A percentile compares a stretch with the other conserved stretches of the same genome.
Evolutionary conservation across 495 filamentous ascomycete species (phyloP).

Genomic region (Aspergillus conjunctus): DNA sequence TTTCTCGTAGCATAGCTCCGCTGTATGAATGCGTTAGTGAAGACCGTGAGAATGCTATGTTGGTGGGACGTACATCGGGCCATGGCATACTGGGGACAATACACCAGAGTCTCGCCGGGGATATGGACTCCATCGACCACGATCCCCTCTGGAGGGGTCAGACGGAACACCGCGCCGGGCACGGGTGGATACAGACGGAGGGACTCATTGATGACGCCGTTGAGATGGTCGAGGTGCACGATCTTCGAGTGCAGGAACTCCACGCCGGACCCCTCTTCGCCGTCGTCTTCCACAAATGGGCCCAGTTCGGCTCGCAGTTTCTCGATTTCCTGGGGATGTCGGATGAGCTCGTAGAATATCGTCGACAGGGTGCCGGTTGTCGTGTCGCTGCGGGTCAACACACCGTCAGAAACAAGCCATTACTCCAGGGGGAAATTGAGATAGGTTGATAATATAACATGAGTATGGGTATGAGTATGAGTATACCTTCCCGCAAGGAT

Average conservation of each 20-base stretch:
- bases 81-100: slow-evolving; percentile 42
- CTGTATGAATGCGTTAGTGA: slow-evolving; percentile 10
- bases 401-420: too few species aligned
- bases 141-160: slow-evolving; percentile 50
- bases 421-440: too few species aligned
- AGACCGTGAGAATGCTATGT: not conserved
- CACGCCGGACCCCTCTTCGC: not conserved
- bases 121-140: slow-evolving; percentile 46
- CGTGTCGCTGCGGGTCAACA: slow-evolving; percentile 46
- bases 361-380: slow-evolving; percentile 54
- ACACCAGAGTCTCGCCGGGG: slow-evolving; percentile 44
- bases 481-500: slow-evolving; percentile 39
- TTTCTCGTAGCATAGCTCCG: slow-evolving; percentile 35
- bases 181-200: slow-evolving; percentile 37
- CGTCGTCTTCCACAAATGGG: slow-evolving; percentile 12
- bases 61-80: slow-evolving; percentile 30
- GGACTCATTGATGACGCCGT: slow-evolving; percentile 46
- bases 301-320: slow-evolving; percentile 30
- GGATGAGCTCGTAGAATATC: slow-evolving; percentile 50
- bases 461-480: not conserved
- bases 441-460: not conserved
- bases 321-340: slow-evolving; percentile 37
- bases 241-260: slow-evolving; percentile 29
- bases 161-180: slow-evolving; percentile 34
- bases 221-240: slow-evolving; percentile 37